Percentiles rank a stretch among this genome's conserved stretches.
These are phyloP conservation scores for Volvox reticuliferus DNA, from an alignment of 139 green algal genomes.

Conservation along the genomic window DNA sequence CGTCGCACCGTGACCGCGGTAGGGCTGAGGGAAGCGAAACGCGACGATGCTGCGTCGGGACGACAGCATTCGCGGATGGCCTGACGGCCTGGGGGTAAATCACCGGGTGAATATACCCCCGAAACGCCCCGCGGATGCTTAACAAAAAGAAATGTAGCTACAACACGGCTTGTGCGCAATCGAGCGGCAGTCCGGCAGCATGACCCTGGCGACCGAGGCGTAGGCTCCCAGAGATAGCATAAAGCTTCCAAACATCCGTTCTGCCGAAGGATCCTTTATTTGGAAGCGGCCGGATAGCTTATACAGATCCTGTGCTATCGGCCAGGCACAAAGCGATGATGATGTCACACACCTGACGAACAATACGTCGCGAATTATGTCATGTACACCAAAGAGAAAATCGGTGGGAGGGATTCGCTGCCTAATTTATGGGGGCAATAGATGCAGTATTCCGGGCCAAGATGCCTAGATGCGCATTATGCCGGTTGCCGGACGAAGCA, in stretches of 20 bases:
- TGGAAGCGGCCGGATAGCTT: neutral
- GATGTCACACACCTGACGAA: too few relatives aligned
- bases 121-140: neutral
- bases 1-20: neutral
- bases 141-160: neutral
- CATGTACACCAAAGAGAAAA: too few relatives aligned
- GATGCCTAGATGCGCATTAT: too few relatives aligned
- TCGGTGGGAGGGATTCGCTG: too few relatives aligned
- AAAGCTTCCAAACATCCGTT: neutral
- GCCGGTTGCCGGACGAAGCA: too few relatives aligned
- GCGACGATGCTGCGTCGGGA: neutral
- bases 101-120: neutral
- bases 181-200: neutral
- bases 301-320: too few relatives aligned
- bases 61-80: slow-evolving; percentile 15
- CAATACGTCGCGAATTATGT: too few relatives aligned
- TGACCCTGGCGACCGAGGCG: neutral
- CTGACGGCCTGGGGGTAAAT: slow-evolving; percentile 3
- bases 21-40: neutral
- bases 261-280: neutral
- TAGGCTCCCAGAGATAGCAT: neutral
- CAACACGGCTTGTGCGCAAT: neutral
- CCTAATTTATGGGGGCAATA: too few relatives aligned
- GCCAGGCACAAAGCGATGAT: too few relatives aligned
- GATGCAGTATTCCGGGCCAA: too few relatives aligned